A percentile compares a stretch with the other conserved stretches of the same genome.
phyloP scores from a whole-genome alignment of 345 rosid species.

The Rhodamnia rubescens region DNA sequence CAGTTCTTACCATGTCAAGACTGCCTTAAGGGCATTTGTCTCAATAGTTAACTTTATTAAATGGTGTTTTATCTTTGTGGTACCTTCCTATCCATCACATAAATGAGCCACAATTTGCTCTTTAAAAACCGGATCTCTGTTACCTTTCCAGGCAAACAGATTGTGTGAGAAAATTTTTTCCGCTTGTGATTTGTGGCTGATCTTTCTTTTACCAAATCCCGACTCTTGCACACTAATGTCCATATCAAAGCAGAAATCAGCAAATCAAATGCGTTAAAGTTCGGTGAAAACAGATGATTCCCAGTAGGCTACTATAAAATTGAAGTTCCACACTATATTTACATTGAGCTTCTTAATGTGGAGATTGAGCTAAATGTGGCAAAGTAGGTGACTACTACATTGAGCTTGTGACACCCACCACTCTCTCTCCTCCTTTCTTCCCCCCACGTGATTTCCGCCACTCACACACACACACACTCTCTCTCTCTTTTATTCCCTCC shows the following conservation, averaged over 20 bases:
- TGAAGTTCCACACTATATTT: neutral
- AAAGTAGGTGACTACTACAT: neutral
- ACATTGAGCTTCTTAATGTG: neutral
- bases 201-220: neutral
- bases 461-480: too few relatives aligned
- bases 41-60: neutral
- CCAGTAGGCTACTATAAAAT: neutral
- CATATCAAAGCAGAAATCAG: neutral
- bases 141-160: neutral
- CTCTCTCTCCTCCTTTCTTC: too few relatives aligned
- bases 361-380: neutral
- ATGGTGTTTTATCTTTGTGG: neutral
- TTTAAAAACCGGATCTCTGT: neutral
- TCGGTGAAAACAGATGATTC: neutral
- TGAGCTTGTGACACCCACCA: too few relatives aligned
- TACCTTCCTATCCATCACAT: neutral
- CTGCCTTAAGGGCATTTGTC: neutral
- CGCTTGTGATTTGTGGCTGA: neutral
- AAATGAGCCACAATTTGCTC: neutral
- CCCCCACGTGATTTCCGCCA: too few relatives aligned
- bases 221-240: neutral
- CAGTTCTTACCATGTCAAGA: neutral
- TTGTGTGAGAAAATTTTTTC: neutral
- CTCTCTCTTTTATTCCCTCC: too few relatives aligned
- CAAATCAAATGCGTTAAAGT: neutral